These are phyloP conservation scores for Evernia prunastri DNA, from an alignment of 495 filamentous ascomycete genomes.

Conservation along the genomic window DNA sequence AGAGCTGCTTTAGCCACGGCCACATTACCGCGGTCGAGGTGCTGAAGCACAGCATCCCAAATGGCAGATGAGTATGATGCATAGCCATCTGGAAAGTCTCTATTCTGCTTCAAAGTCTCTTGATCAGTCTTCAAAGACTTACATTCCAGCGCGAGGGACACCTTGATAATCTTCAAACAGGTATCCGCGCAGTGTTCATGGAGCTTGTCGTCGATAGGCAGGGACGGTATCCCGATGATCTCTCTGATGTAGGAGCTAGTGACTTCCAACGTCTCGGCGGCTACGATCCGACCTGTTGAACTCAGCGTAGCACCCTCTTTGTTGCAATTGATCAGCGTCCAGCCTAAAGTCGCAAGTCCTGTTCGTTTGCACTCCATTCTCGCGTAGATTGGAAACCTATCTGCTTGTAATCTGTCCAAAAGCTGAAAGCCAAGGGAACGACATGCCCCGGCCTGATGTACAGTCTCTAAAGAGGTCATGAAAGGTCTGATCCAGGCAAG, in stretches of 20 bases:
- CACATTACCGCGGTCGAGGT: slow-evolving; percentile 56
- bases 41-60: slow-evolving; percentile 69
- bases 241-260: slow-evolving; percentile 42
- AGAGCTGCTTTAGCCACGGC: slow-evolving; percentile 64
- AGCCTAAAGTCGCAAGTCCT: slow-evolving; percentile 44
- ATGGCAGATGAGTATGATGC: slow-evolving; percentile 58
- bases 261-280: slow-evolving; percentile 48
- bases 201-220: slow-evolving; percentile 9
- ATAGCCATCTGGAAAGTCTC: slow-evolving; percentile 58
- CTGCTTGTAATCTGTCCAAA: slow-evolving; percentile 55
- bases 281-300: slow-evolving; percentile 47
- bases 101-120: slow-evolving; percentile 52
- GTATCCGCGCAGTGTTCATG: slow-evolving; percentile 15
- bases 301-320: slow-evolving; percentile 42
- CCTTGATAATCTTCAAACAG: slow-evolving; percentile 42
- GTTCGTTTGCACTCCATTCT: slow-evolving; percentile 46
- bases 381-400: slow-evolving; percentile 39
- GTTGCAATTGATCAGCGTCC: slow-evolving; percentile 48
- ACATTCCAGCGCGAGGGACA: slow-evolving; percentile 68
- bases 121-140: slow-evolving; percentile 66
- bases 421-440: slow-evolving; percentile 63
- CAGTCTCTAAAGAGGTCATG: slow-evolving; percentile 64
- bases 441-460: slow-evolving; percentile 65
- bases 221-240: slow-evolving; percentile 36
- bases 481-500: slow-evolving; percentile 70